Evolutionary conservation across 2,329 filamentous ascomycete genomes (phyloP).

Genomic region (Falciphora oryzae): DNA sequence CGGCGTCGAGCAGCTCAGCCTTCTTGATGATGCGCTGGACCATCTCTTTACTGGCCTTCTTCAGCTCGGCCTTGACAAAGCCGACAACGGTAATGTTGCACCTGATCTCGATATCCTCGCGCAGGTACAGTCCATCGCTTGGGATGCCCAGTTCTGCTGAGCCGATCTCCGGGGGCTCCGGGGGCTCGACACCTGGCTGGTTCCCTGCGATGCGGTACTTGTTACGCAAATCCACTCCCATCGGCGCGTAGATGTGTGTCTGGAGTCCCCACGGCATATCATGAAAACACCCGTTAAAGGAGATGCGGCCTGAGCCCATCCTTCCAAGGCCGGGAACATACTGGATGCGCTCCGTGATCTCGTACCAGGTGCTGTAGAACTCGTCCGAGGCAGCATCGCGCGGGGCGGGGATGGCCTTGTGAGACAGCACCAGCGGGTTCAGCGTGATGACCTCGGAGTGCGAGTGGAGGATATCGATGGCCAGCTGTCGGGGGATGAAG

Average conservation of each 20-base stretch:
- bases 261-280: constrained; percentile 67
- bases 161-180: constrained; percentile 57
- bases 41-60: constrained; percentile 62
- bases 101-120: constrained; percentile 65
- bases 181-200: constrained; percentile 58
- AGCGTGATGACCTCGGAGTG: constrained; percentile 66
- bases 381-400: constrained; percentile 64
- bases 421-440: constrained; percentile 60
- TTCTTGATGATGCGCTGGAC: constrained; percentile 65
- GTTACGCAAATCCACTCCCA: constrained; percentile 61
- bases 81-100: constrained; percentile 60
- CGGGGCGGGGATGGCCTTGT: constrained; percentile 59
- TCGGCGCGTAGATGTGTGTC: constrained; percentile 64
- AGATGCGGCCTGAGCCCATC: constrained; percentile 59
- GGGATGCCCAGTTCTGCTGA: constrained; percentile 53
- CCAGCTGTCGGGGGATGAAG: constrained; percentile 65
- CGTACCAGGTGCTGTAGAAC: constrained; percentile 69
- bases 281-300: constrained; percentile 67
- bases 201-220: constrained; percentile 65
- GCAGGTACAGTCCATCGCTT: constrained; percentile 59
- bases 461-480: constrained; percentile 66
- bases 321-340: constrained; percentile 61
- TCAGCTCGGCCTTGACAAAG: constrained; percentile 63
- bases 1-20: constrained; percentile 62
- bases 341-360: constrained; percentile 64